Evolutionary conservation across 352 stramenopile genomes (phyloP), one percentile per base, ranked within the genome.

Genomic region (Hyaloperonospora brassicae): DNA sequence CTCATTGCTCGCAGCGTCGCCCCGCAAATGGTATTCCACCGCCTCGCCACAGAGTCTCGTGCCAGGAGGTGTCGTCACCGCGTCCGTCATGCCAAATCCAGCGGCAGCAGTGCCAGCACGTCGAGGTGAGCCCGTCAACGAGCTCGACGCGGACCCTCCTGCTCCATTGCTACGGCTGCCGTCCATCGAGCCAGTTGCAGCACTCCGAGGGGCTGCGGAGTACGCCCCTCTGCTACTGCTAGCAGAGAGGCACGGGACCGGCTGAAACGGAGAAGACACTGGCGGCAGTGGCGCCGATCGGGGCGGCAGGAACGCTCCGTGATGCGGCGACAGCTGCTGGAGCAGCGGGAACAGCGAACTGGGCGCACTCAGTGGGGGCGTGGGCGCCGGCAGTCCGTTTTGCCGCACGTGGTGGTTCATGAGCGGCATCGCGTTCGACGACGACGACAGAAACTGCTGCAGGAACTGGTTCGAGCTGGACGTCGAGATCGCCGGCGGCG

Each of bases 401-500:
- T 67, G 54, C 0, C 58, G 72, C 65, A 76, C 42, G 31, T 70
- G 62, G 43, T 47, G 62, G 40, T 45, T 72, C 10, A 10, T 1
- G 47, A 65, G 66, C 13, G 53, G 50, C 47, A 61, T 66, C 31
- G 55, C 72, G 42, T 47, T 64, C 44, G 62, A 57, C 9, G 66
- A 67, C 8, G 68, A 72, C 14, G 52, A 41, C 52, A 84, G 60
- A 48, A 81, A 81, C 52, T 84, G 73, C 56, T 84, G 73, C 54
- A 84, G 25, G 43, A 84, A 84, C 46, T 83, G 72, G 50, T 79
- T 73, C 12, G 61, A 58, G 14, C 52, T 70, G 52, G 57, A 64
- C 55, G 64, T 60, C n/a, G 55, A 31, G 2, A 40, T 39, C 2
- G 25, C n/a, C 25, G 14, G 5, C 13, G 44, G 31, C 9, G 55